phyloP scores from a whole-genome alignment of 306 rosid species.

The Calophaca sinica region DNA sequence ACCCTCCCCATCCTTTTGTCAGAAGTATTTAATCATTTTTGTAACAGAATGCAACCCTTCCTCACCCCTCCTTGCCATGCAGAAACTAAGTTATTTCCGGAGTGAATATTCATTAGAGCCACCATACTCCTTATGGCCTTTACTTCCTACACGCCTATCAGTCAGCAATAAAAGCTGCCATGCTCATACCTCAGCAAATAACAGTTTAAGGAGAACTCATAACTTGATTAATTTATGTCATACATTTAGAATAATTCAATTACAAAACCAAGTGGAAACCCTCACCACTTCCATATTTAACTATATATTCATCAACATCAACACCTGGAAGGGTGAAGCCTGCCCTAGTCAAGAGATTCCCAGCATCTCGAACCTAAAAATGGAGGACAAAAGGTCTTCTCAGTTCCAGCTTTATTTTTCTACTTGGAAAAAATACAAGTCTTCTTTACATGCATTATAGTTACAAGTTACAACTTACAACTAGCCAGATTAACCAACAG shows the following conservation, averaged over 20 bases:
- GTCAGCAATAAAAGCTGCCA: constrained; percentile 18
- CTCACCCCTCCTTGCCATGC: background rate
- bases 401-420: constrained; percentile 30
- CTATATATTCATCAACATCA: constrained; percentile 86
- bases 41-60: constrained; percentile 7
- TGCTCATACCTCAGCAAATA: constrained; percentile 22
- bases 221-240: constrained; percentile 32
- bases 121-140: constrained; percentile 18
- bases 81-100: background rate
- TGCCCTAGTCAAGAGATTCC: constrained; percentile 96
- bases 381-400: constrained; percentile 31
- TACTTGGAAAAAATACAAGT: constrained; percentile 25
- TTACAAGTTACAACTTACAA: constrained; percentile 31
- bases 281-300: constrained; percentile 90
- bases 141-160: constrained; percentile 17
- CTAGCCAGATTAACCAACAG: constrained; percentile 34
- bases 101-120: background rate
- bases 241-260: constrained; percentile 32
- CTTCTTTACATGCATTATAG: constrained; percentile 18
- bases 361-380: constrained; percentile 93
- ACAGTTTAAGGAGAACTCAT: constrained; percentile 20
- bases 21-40: constrained; percentile 17
- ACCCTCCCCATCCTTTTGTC: constrained; percentile 10
- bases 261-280: constrained; percentile 33
- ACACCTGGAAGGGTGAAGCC: constrained; percentile 93